Percentiles rank a stretch among this genome's conserved stretches.
Conservation (phyloP, 306 rosid species). For the Potentilla sterilis region DNA sequence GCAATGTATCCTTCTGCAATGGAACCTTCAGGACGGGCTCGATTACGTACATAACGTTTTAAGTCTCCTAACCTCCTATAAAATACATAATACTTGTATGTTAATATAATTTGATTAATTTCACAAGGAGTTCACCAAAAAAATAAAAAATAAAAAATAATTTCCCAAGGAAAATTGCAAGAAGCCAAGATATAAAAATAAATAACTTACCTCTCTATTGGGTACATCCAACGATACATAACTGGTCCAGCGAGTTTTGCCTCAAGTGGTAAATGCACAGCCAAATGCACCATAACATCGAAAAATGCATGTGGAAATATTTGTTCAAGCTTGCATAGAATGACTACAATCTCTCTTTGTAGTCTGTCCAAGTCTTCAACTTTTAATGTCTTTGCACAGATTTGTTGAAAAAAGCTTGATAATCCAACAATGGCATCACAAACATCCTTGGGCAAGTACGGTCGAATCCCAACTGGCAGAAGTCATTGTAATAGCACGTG, state of each 20-base stretch:
- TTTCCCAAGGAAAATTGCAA: background rate
- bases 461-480: background rate
- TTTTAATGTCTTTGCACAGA: background rate
- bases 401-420: background rate
- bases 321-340: background rate
- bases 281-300: conserved; percentile 14
- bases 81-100: background rate
- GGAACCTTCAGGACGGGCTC: background rate
- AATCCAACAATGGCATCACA: background rate
- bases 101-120: no score
- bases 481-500: no score
- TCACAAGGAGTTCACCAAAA: no score
- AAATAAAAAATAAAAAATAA: no score
- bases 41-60: background rate
- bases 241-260: background rate
- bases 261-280: background rate
- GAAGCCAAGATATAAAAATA: no score
- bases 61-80: background rate
- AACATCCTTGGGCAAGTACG: background rate
- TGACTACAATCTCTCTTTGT: background rate
- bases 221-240: background rate
- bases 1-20: conserved; percentile 7
- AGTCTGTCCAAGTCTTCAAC: background rate
- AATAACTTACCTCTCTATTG: background rate
- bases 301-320: background rate